Base-by-base conservation (phyloP, 2,329 filamentous ascomycete genomes). In the Fusarium lateritium region DNA sequence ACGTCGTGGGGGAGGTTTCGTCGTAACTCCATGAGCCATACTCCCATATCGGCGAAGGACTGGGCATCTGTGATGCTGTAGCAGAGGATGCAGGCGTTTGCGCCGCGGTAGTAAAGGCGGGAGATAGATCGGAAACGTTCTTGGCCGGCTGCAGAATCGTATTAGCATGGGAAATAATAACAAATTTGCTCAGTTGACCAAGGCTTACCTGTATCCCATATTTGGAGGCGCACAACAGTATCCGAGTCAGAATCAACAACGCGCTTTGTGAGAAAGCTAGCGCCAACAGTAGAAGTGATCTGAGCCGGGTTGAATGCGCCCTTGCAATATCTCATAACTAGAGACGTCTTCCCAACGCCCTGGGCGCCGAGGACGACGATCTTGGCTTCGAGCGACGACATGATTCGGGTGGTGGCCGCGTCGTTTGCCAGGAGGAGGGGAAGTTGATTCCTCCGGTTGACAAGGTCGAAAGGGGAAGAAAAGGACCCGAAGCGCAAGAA, bases 101-200 rank as follows among this genome's bases (percentile, higher is more conserved):
- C 95, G 77, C 94, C 94, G 76, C 95, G 92, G 82, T 99, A 99
- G 84, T 98, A 98, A 55, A 99, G 89, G 58, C 94, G 91, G 11
- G 94, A 97, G 76, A 99, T 98, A 66, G 92, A 94, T 73, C 95
- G 90, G 79, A 98, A 99, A 58, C 95, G 90, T 83, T 99, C 95
- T 78, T 99, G 95, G 65, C 95, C 95, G 59, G 95, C 89, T 84
- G 77, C 57, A 7, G 42, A 15, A 7, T 24, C 2, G 15, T 5
- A 54, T 74, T 34, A 75, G 64, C 40, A 49, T 56, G 33, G 10
- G 7, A 7, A 28, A 9, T 6, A 13, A 13, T 19, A n/a, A 21
- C 22, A n/a, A 28, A 5, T 17, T 49, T 9, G 24, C 19, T 28
- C 52, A 19, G 4, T 51, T 45, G 33, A 46, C 39, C 57, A 62